Conservation (phyloP, 1,284 basidiomycete genomes). For the Leccinum subspadiceum region DNA sequence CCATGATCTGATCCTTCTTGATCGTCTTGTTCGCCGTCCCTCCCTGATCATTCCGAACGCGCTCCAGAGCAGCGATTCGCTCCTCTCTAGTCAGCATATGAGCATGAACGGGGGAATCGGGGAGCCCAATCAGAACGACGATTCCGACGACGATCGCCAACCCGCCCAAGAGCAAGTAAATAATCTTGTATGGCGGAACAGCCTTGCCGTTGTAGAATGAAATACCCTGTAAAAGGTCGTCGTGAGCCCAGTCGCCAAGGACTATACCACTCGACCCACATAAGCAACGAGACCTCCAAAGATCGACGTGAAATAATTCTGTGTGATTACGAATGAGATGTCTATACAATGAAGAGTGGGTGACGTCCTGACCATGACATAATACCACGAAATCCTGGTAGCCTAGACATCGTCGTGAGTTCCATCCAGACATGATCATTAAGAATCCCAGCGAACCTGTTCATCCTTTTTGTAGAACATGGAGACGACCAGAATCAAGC, state of each 20-base stretch:
- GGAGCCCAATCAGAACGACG: constrained; percentile 58
- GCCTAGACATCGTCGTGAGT: constrained; percentile 36
- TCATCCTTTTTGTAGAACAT: constrained; percentile 74
- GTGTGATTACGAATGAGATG: not conserved
- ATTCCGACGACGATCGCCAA: constrained; percentile 60
- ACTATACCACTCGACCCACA: constrained; percentile 31
- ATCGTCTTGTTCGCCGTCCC: constrained; percentile 61
- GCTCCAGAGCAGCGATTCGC: constrained; percentile 60
- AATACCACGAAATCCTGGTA: constrained; percentile 63
- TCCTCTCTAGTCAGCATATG: constrained; percentile 57
- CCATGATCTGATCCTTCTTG: constrained; percentile 59
- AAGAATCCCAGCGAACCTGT: constrained; percentile 39
- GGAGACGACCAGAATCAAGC: constrained; percentile 60
- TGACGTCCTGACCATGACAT: constrained; percentile 51
- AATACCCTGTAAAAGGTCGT: constrained; percentile 41
- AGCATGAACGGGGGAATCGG: constrained; percentile 65
- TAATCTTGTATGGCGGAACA: constrained; percentile 58
- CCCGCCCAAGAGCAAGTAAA: constrained; percentile 60
- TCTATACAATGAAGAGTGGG: not conserved
- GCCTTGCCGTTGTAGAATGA: constrained; percentile 51
- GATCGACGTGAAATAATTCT: constrained; percentile 61
- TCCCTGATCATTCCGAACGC: constrained; percentile 66
- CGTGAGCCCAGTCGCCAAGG: not conserved
- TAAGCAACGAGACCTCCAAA: constrained; percentile 71
- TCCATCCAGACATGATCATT: not conserved